Percentiles rank a stretch among this genome's conserved stretches.
phyloP scores from a whole-genome alignment of 257 asterid species.

The Verbena officinalis region DNA sequence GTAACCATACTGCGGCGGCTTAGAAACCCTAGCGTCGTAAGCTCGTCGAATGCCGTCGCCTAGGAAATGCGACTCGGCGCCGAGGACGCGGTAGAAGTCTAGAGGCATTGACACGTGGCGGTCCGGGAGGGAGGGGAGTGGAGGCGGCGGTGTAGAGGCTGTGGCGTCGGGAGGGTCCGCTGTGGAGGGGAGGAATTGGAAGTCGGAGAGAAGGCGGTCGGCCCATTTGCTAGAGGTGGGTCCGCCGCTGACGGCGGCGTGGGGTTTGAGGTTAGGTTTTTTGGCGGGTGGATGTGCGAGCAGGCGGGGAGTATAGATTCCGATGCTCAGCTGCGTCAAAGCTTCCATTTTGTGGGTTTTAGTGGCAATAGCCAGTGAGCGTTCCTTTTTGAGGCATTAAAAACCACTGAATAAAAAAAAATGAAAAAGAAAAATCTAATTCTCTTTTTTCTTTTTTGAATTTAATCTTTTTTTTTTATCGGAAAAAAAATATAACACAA shows the following conservation, averaged over 20 bases:
- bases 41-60: conserved; percentile 95
- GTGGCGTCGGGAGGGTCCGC: conserved; percentile 45
- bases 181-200: conserved; percentile 88
- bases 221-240: conserved; percentile 90
- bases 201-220: conserved; percentile 91
- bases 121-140: conserved; percentile 68
- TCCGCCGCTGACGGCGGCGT: conserved; percentile 68
- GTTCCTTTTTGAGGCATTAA: not conserved
- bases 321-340: conserved; percentile 50
- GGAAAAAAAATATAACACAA: too few species aligned
- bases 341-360: conserved; percentile 52
- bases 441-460: too few species aligned
- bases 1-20: conserved; percentile 89
- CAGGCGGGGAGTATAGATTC: conserved; percentile 47
- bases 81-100: conserved; percentile 84
- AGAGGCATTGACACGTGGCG: conserved; percentile 78
- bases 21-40: conserved; percentile 78
- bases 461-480: too few species aligned
- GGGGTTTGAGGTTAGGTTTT: conserved; percentile 42
- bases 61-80: conserved; percentile 90
- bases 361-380: conserved; percentile 12
- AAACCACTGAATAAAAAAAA: not conserved
- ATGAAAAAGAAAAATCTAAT: not conserved
- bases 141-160: conserved; percentile 42
- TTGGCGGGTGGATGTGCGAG: conserved; percentile 47